Percentiles rank a stretch among this genome's conserved stretches.
phyloP scores from a whole-genome alignment of 2,329 filamentous ascomycete species.

The Nemania bipapillata region DNA sequence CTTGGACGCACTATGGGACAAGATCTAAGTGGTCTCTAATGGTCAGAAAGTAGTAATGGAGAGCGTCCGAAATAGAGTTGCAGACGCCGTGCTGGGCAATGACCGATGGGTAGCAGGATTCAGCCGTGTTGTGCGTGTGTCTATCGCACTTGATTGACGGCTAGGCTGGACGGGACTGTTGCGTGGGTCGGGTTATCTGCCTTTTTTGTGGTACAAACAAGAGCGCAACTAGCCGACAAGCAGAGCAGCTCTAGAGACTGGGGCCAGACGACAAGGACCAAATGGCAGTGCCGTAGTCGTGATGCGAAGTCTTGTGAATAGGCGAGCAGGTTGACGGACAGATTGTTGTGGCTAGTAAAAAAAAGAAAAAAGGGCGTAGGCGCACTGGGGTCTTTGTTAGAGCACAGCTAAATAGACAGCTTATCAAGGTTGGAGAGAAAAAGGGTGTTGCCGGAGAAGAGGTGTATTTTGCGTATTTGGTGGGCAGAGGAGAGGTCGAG shows the following conservation, averaged over 20 bases:
- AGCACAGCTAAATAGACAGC: conserved; percentile 26
- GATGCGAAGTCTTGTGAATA: conserved; percentile 30
- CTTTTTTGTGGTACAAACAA: conserved; percentile 33
- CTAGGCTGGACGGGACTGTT: conserved; percentile 30
- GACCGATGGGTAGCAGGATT: conserved; percentile 38
- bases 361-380: conserved; percentile 29
- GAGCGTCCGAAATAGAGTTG: conserved; percentile 41
- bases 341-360: conserved; percentile 25
- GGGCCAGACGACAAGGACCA: conserved; percentile 16
- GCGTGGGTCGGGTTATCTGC: conserved; percentile 32
- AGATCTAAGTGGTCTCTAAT: conserved; percentile 42
- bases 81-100: conserved; percentile 51
- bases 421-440: conserved; percentile 26
- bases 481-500: conserved; percentile 45
- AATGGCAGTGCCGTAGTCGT: conserved; percentile 28
- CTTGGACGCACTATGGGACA: conserved; percentile 44
- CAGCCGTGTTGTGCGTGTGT: conserved; percentile 34
- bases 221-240: conserved; percentile 18
- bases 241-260: conserved; percentile 23
- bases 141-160: conserved; percentile 39
- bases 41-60: conserved; percentile 46
- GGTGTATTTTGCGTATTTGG: conserved; percentile 34
- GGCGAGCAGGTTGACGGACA: conserved; percentile 27
- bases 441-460: conserved; percentile 35
- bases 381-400: conserved; percentile 38